phyloP scores from a whole-genome alignment of 345 rosid species.

The Punica granatum region DNA sequence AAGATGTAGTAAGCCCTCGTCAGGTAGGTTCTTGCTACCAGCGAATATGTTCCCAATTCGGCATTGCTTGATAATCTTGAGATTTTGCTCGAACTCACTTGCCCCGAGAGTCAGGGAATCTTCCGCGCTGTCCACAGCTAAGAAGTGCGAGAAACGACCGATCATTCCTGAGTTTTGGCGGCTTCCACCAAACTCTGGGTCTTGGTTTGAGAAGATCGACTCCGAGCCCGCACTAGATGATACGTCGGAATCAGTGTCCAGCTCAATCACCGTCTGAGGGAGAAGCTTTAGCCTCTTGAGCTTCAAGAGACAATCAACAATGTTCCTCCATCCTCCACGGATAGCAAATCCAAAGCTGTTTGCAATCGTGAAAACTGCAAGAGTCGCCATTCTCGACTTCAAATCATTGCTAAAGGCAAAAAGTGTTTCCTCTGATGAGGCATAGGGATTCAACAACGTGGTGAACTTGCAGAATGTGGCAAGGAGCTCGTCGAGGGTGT shows the following conservation, averaged over 20 bases:
- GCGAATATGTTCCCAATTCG: slow-evolving; percentile 66
- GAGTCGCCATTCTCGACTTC: slow-evolving; percentile 89
- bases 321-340: slow-evolving; percentile 87
- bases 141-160: slow-evolving; percentile 61
- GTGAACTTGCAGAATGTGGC: slow-evolving; percentile 85
- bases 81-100: slow-evolving; percentile 82
- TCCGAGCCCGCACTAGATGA: slow-evolving; percentile 28
- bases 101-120: slow-evolving; percentile 68
- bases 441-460: slow-evolving; percentile 74
- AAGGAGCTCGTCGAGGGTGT: slow-evolving; percentile 78
- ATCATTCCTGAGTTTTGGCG: slow-evolving; percentile 32
- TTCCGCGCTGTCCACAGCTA: slow-evolving; percentile 68
- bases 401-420: slow-evolving; percentile 73
- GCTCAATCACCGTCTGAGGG: slow-evolving; percentile 66
- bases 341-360: slow-evolving; percentile 72
- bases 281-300: slow-evolving; percentile 81
- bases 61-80: slow-evolving; percentile 79
- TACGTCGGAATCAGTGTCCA: slow-evolving; percentile 30
- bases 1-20: slow-evolving; percentile 48
- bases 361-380: slow-evolving; percentile 78
- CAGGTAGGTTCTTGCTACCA: slow-evolving; percentile 44
- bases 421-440: slow-evolving; percentile 79
- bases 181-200: slow-evolving; percentile 26
- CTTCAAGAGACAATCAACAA: slow-evolving; percentile 78
- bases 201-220: slow-evolving; percentile 28